Base-by-base conservation (phyloP, 495 filamentous ascomycete species). In the Annulohypoxylon moriforme region DNA sequence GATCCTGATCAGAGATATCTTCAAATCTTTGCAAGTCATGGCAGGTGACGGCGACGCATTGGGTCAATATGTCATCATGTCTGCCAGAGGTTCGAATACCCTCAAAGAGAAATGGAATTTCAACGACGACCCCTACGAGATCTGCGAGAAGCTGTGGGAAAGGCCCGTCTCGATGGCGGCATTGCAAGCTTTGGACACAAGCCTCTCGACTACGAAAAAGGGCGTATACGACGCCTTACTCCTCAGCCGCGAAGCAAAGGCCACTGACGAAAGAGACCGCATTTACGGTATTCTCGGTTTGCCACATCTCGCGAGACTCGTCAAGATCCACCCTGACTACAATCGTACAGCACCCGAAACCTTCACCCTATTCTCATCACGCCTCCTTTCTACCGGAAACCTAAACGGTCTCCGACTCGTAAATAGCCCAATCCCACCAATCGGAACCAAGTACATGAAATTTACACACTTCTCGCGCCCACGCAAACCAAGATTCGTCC, bases 241-340 rank as follows among this genome's bases (percentile, higher is more conserved):
- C 24, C 33, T 72, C 18, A 62, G 69, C 29, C 64, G 69, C 2
- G 69, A 72, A 72, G 69, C 69, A 1, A 67, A 60, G 10, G 62
- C 69, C 16, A 72, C 64, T 16, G 69, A 72, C 50, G 64, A 72
- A 36, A 69, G 69, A 42, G 69, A 72, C 25, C 69, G 66, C 38
- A 56, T 72, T 7, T 72, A 72, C 46, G 69, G 69, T 24, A 72
- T 72, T 42, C 57, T 72, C 11, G 69, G 69, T 38, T 33, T 72
- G 1, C 69, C 69, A 2, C 66, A 60, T 13, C 34, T 72, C 31
- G 55, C 65, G 36, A 10, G 25, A 3, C 36, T 31, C 13, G 52
- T 70, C 25, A 34, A 69, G 20, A 34, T 72, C n/a, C 16, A 58
- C n/a, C 69, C 69, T 16, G 57, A 67, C 25, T 72, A 72, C 31